Percentiles rank a stretch among this genome's conserved stretches.
phyloP scores from a whole-genome alignment of 305 asterid species.

The Fraxinus paxiana region DNA sequence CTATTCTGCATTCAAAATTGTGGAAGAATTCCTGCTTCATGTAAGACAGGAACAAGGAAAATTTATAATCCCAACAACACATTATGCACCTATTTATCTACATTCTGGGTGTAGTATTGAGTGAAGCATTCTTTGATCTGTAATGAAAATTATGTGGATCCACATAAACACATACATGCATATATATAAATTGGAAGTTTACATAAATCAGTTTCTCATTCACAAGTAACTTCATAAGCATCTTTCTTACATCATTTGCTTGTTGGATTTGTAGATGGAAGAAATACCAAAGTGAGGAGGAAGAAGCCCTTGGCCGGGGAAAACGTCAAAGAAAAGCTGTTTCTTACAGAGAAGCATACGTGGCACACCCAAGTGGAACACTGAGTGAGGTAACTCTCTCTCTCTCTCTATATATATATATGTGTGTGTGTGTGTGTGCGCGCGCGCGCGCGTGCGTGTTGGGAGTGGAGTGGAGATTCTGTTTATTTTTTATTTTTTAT shows the following conservation, averaged over 20 bases:
- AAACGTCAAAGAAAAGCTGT: slow-evolving; percentile 92
- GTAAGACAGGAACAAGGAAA: not conserved
- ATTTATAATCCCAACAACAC: not conserved
- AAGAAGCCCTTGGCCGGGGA: slow-evolving; percentile 97
- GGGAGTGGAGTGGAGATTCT: not conserved
- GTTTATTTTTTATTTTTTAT: not conserved
- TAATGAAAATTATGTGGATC: slow-evolving; percentile 1
- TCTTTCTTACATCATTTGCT: not conserved
- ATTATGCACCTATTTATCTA: not conserved
- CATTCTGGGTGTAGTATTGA: not conserved
- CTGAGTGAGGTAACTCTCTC: slow-evolving; percentile 48
- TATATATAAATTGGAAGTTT: not conserved
- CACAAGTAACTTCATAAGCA: not conserved
- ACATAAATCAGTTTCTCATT: not conserved
- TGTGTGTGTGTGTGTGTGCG: no score
- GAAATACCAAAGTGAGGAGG: slow-evolving; percentile 78
- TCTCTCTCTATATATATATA: not conserved
- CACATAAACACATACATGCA: not conserved
- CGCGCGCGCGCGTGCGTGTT: not conserved
- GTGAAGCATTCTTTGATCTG: not conserved
- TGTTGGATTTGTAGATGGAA: slow-evolving; percentile 66
- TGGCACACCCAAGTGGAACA: slow-evolving; percentile 55
- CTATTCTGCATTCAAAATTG: not conserved
- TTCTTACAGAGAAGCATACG: slow-evolving; percentile 85
- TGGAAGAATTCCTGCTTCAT: not conserved